Conservation (phyloP, 1,284 basidiomycete species). For the Ceratobasidium sp. region DNA sequence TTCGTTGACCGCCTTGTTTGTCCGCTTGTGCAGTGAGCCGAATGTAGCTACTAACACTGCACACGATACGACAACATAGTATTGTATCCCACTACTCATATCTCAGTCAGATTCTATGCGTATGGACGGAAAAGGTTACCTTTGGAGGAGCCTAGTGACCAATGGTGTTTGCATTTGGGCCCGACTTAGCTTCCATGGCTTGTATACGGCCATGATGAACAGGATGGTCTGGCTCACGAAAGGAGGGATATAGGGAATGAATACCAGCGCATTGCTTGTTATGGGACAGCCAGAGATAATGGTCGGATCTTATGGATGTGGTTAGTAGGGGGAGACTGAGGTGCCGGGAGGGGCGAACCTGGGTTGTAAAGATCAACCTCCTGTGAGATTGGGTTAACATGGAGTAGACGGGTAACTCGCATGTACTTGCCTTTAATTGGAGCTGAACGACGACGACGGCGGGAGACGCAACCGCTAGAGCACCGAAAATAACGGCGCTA, state of each 20-base stretch:
- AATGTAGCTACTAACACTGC: neutral
- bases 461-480: too few species aligned
- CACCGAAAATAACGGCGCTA: too few species aligned
- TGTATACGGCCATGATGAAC: constrained; percentile 8
- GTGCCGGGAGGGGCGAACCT: too few species aligned
- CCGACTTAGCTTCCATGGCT: constrained; percentile 6
- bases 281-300: too few species aligned
- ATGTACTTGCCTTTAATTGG: too few species aligned
- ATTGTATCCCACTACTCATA: neutral
- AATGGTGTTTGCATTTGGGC: neutral
- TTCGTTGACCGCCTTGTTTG: constrained; percentile 4
- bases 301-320: too few species aligned
- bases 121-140: neutral
- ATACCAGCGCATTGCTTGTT: too few species aligned
- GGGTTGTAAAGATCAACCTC: too few species aligned
- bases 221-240: neutral
- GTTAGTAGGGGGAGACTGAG: neutral
- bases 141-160: neutral
- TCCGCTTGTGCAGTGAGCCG: neutral
- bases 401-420: too few species aligned
- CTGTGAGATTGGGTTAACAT: too few species aligned
- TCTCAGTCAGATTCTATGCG: neutral
- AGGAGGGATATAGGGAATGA: neutral
- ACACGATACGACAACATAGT: neutral
- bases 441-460: too few species aligned